These are phyloP conservation scores for Beauveria sp. DNA, from an alignment of 2,329 filamentous ascomycete species.

Conservation along the genomic window DNA sequence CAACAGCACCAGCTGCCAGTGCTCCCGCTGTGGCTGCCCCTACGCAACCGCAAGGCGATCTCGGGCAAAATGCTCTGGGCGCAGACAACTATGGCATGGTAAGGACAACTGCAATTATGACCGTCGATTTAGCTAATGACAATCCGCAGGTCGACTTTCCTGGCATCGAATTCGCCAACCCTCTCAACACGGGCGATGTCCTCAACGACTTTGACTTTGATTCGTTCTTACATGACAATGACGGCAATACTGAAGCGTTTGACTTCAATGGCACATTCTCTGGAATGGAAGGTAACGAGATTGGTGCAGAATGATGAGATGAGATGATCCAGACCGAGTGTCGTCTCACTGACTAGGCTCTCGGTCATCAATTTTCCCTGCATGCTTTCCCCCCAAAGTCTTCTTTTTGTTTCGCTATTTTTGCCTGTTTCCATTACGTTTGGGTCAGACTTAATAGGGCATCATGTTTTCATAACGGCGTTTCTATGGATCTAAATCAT, in stretches of 20 bases:
- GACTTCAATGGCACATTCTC: slow-evolving; percentile 46
- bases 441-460: slow-evolving; percentile 30
- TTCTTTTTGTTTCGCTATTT: not conserved
- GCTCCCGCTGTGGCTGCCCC: slow-evolving; percentile 31
- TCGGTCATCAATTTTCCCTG: slow-evolving; percentile 3
- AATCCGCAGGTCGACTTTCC: slow-evolving; percentile 34
- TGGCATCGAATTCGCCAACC: slow-evolving; percentile 48
- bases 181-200: slow-evolving; percentile 46
- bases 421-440: slow-evolving; percentile 22
- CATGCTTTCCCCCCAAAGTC: not conserved
- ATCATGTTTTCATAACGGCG: slow-evolving; percentile 29
- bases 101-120: slow-evolving; percentile 17
- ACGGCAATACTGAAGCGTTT: slow-evolving; percentile 40
- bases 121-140: slow-evolving; percentile 14
- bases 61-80: slow-evolving; percentile 37
- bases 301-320: slow-evolving; percentile 44
- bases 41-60: slow-evolving; percentile 39
- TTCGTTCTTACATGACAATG: slow-evolving; percentile 55
- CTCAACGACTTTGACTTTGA: slow-evolving; percentile 62
- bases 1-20: slow-evolving; percentile 20
- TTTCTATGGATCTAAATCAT: slow-evolving; percentile 33
- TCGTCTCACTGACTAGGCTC: not conserved
- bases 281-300: slow-evolving; percentile 49
- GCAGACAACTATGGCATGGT: slow-evolving; percentile 41
- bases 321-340: slow-evolving; percentile 1